Evolutionary conservation across 768 basidiomycete species (phyloP).

Genomic region (Filobasidium wieringae): DNA sequence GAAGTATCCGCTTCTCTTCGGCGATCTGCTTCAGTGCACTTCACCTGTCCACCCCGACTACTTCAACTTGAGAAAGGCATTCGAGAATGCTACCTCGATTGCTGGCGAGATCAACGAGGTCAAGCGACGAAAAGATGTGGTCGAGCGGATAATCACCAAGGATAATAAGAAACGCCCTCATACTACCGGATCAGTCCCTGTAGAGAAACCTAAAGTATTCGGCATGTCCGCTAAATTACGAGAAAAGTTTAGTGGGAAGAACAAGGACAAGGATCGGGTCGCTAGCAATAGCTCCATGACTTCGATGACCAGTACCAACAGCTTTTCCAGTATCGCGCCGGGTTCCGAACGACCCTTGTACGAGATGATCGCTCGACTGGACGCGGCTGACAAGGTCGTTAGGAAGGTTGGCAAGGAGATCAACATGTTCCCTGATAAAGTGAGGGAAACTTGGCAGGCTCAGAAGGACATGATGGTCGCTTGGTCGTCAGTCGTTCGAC

Average conservation of each 20-base stretch:
- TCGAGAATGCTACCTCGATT: constrained; percentile 41
- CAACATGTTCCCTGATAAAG: constrained; percentile 23
- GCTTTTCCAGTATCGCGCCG: background rate
- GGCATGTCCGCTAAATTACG: constrained; percentile 19
- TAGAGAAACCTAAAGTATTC: constrained; percentile 4
- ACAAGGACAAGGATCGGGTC: constrained; percentile 17
- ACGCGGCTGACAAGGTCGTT: constrained; percentile 22
- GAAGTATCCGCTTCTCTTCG: constrained; percentile 38
- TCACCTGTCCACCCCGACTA: constrained; percentile 39
- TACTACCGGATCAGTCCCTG: background rate
- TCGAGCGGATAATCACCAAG: constrained; percentile 28
- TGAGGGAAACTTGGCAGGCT: constrained; percentile 26
- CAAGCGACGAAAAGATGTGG: constrained; percentile 59
- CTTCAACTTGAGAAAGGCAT: constrained; percentile 39
- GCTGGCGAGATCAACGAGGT: constrained; percentile 57
- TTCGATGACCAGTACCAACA: constrained; percentile 5
- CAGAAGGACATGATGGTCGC: constrained; percentile 22
- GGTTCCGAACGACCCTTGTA: background rate
- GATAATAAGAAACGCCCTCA: constrained; percentile 7
- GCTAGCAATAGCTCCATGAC: background rate
- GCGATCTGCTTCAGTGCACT: constrained; percentile 35
- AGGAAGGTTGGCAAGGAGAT: constrained; percentile 32
- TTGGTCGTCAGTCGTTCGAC: constrained; percentile 29
- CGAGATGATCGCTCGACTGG: constrained; percentile 15
- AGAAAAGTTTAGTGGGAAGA: constrained; percentile 34